A percentile compares a stretch with the other conserved stretches of the same genome.
phyloP scores from a whole-genome alignment of 2,329 filamentous ascomycete species.

The Grosmannia huntii region DNA sequence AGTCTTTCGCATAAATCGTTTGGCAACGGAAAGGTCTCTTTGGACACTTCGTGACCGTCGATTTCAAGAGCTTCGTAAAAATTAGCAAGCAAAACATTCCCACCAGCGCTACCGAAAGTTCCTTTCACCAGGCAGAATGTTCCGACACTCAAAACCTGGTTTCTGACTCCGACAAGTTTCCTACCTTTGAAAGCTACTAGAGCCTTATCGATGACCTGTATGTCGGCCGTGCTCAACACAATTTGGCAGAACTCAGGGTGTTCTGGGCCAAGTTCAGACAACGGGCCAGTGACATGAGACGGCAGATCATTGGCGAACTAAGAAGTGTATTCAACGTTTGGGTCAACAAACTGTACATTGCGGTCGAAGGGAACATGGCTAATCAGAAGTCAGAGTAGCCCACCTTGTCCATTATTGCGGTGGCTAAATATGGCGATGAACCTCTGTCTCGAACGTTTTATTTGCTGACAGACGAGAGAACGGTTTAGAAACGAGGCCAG shows the following conservation, averaged over 20 bases:
- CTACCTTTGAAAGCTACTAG: constrained; percentile 18
- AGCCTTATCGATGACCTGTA: constrained; percentile 14
- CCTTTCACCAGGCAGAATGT: too few species aligned
- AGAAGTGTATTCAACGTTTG: neutral
- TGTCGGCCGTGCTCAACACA: constrained; percentile 9
- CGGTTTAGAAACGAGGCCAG: too few species aligned
- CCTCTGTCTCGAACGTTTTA: too few species aligned
- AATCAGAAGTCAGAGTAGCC: neutral
- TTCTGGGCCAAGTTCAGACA: constrained; percentile 6
- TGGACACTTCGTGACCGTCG: constrained; percentile 23
- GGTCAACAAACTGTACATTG: neutral
- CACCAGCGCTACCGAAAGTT: too few species aligned
- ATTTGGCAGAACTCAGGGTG: constrained; percentile 4
- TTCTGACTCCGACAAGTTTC: neutral
- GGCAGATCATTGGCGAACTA: neutral
- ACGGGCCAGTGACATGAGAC: constrained; percentile 1
- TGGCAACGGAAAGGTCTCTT: constrained; percentile 28
- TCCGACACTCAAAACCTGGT: too few species aligned
- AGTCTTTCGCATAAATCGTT: constrained; percentile 21
- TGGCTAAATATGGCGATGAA: neutral
- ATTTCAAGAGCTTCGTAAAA: constrained; percentile 14
- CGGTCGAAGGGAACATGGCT: too few species aligned
- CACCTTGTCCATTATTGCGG: neutral
- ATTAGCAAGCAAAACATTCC: neutral
- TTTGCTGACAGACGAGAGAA: too few species aligned